A percentile compares a stretch with the other conserved stretches of the same genome.
These are phyloP conservation scores for Fusarium buharicum DNA, from an alignment of 2,329 filamentous ascomycete genomes.

Conservation along the genomic window DNA sequence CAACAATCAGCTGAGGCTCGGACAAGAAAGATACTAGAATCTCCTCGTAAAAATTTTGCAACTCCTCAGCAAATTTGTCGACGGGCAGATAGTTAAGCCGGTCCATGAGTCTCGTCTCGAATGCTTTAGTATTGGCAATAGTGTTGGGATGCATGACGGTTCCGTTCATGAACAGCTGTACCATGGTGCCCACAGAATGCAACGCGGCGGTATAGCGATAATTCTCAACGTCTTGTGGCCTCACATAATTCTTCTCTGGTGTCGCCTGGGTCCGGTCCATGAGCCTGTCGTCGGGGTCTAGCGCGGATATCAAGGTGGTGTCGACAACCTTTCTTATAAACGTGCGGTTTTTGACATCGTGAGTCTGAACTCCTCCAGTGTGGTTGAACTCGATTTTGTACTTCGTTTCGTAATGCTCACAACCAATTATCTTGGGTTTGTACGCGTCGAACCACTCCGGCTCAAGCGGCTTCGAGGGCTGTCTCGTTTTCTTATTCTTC, in stretches of 20 bases:
- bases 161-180: slow-evolving; percentile 38
- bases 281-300: slow-evolving; percentile 31
- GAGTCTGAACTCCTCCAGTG: slow-evolving; percentile 34
- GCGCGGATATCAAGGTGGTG: slow-evolving; percentile 28
- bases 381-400: slow-evolving; percentile 42
- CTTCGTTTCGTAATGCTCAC: slow-evolving; percentile 40
- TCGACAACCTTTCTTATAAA: slow-evolving; percentile 35
- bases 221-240: slow-evolving; percentile 26
- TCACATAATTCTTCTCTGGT: slow-evolving; percentile 36
- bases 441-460: slow-evolving; percentile 40
- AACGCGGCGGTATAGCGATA: slow-evolving; percentile 40
- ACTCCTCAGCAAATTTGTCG: slow-evolving; percentile 26
- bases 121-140: slow-evolving; percentile 30
- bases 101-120: slow-evolving; percentile 38
- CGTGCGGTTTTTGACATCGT: slow-evolving; percentile 31
- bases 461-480: slow-evolving; percentile 16
- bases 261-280: slow-evolving; percentile 34
- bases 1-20: slow-evolving; percentile 40
- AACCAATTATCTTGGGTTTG: slow-evolving; percentile 43
- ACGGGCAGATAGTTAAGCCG: slow-evolving; percentile 39
- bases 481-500: slow-evolving; percentile 27
- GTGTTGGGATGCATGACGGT: slow-evolving; percentile 40
- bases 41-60: slow-evolving; percentile 44
- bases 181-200: slow-evolving; percentile 35
- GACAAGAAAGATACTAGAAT: slow-evolving; percentile 42